These are phyloP conservation scores for Juglanconis sp. DNA, from an alignment of 2,329 filamentous ascomycete genomes.

Conservation along the genomic window DNA sequence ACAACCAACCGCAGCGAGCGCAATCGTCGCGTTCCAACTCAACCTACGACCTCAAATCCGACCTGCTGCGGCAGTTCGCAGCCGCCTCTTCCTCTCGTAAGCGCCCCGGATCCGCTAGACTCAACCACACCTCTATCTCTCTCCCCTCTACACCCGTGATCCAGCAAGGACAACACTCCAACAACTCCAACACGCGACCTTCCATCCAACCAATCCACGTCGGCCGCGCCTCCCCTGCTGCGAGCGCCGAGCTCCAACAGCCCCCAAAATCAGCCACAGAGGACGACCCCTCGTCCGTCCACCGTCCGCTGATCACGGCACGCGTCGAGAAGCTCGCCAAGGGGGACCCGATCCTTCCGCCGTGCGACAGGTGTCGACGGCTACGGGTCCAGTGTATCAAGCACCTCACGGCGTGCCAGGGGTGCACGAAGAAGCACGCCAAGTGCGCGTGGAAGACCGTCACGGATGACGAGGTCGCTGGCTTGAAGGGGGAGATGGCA, in stretches of 20 bases:
- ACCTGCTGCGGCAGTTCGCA: constrained; percentile 54
- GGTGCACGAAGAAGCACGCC: constrained; percentile 86
- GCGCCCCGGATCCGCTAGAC: constrained; percentile 23
- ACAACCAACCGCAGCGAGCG: constrained; percentile 27
- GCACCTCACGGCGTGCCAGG: constrained; percentile 80
- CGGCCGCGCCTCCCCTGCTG: constrained; percentile 28
- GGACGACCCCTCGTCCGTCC: constrained; percentile 26
- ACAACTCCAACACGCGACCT: neutral
- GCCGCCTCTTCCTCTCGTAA: constrained; percentile 20
- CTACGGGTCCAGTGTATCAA: constrained; percentile 80
- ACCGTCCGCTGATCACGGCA: constrained; percentile 61
- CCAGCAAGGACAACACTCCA: constrained; percentile 7
- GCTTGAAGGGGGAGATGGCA: constrained; percentile 21
- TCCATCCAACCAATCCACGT: constrained; percentile 6
- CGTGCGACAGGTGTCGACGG: constrained; percentile 79
- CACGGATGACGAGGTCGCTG: constrained; percentile 62
- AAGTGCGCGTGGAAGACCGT: constrained; percentile 84
- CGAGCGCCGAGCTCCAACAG: constrained; percentile 24
- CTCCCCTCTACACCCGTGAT: constrained; percentile 29
- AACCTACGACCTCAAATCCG: constrained; percentile 48
- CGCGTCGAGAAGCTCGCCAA: constrained; percentile 73
- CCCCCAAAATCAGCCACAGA: constrained; percentile 25
- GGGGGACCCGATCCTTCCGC: constrained; percentile 73
- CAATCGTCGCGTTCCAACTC: constrained; percentile 29
- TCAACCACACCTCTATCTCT: constrained; percentile 26